Percentiles rank a stretch among this genome's conserved stretches.
phyloP scores from a whole-genome alignment of 2,329 filamentous ascomycete species.

The Stemphylium vesicarium region DNA sequence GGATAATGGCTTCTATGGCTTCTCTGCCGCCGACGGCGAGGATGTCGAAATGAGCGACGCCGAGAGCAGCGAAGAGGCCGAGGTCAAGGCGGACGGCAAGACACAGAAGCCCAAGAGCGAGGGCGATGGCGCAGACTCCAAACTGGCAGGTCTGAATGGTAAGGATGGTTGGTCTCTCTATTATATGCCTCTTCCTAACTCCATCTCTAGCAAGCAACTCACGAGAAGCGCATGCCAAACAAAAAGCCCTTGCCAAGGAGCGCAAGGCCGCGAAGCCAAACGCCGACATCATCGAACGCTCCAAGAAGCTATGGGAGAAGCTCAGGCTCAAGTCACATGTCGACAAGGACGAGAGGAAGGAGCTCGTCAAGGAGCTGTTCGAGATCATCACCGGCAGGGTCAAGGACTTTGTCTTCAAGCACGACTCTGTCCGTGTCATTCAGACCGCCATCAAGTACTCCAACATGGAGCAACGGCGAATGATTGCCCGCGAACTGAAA shows the following conservation, averaged over 20 bases:
- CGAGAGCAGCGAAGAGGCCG: conserved; percentile 23
- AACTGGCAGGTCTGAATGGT: conserved; percentile 39
- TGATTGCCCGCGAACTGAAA: conserved; percentile 85
- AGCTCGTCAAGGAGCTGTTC: conserved; percentile 88
- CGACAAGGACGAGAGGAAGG: conserved; percentile 82
- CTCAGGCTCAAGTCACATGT: conserved; percentile 93
- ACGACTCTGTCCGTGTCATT: conserved; percentile 94
- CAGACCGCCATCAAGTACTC: conserved; percentile 98
- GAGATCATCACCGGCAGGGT: conserved; percentile 88
- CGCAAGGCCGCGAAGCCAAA: conserved; percentile 93
- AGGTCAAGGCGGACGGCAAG: conserved; percentile 24
- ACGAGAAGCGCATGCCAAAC: conserved; percentile 89
- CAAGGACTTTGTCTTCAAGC: conserved; percentile 97
- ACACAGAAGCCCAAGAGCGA: conserved; percentile 30
- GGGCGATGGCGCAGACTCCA: conserved; percentile 26
- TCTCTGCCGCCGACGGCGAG: conserved; percentile 39
- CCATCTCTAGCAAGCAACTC: conserved; percentile 67
- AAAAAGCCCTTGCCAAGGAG: conserved; percentile 85
- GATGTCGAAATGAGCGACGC: conserved; percentile 32
- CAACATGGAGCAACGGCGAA: conserved; percentile 79
- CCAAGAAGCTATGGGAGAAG: conserved; percentile 97
- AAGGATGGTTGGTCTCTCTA: background rate
- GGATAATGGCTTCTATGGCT: conserved; percentile 46
- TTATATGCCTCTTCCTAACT: conserved; percentile 17
- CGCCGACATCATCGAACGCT: conserved; percentile 83